A percentile compares a stretch with the other conserved stretches of the same genome.
Conservation (phyloP, 495 filamentous ascomycete genomes). For the Apodospora peruviana region DNA sequence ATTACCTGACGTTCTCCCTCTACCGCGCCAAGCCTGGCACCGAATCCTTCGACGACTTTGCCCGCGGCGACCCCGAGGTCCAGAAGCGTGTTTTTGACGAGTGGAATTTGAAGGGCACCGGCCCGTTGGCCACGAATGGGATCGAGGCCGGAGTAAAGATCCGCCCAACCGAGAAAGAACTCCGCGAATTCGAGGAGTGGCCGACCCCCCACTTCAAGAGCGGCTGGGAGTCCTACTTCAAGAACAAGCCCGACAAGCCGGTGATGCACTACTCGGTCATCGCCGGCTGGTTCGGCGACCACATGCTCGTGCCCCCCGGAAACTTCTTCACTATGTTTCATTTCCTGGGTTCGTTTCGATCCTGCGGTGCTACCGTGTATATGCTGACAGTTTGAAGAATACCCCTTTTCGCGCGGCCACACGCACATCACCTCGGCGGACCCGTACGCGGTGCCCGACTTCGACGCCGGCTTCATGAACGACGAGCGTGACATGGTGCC, state of each 20-base stretch:
- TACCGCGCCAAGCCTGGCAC: constrained; percentile 72
- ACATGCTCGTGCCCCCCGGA: constrained; percentile 61
- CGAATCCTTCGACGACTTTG: constrained; percentile 77
- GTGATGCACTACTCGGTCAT: constrained; percentile 79
- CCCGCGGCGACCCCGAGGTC: constrained; percentile 64
- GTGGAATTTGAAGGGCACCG: constrained; percentile 75
- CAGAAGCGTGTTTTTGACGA: constrained; percentile 68
- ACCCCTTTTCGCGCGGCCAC: constrained; percentile 71
- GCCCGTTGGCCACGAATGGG: constrained; percentile 75
- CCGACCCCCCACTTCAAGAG: constrained; percentile 60
- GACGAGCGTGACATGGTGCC: constrained; percentile 78
- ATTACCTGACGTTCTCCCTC: constrained; percentile 74
- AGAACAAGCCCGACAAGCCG: constrained; percentile 79
- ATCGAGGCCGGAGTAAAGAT: constrained; percentile 83
- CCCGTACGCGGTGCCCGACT: constrained; percentile 70
- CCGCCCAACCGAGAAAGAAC: constrained; percentile 63
- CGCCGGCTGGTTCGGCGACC: constrained; percentile 62
- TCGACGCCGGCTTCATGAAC: constrained; percentile 83
- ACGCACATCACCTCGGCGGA: constrained; percentile 67
- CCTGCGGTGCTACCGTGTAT: too few relatives aligned
- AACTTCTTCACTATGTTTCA: constrained; percentile 90
- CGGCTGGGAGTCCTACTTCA: constrained; percentile 79
- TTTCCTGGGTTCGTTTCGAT: too few relatives aligned
- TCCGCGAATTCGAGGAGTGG: constrained; percentile 61
- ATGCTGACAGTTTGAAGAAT: too few relatives aligned